Base-by-base conservation (phyloP, 2,329 filamentous ascomycete genomes). In the Apiospora pterosperma region DNA sequence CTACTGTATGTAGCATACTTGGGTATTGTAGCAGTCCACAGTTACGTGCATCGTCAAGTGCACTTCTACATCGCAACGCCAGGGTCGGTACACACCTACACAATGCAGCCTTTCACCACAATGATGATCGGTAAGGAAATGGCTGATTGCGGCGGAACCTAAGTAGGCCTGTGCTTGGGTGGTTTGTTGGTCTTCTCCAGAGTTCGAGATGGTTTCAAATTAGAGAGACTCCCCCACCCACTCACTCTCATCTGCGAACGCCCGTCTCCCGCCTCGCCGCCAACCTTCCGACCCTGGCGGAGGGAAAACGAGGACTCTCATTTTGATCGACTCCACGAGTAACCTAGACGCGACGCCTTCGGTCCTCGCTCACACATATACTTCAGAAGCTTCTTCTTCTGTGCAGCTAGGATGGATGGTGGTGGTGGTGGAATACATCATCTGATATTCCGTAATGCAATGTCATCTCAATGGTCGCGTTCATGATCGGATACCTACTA, bases 161-260 rank as follows among this genome's bases (percentile, higher is more conserved):
- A 55, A n/a, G 48, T 28, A 55, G 48, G 48, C 48, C 28, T 55
- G 48, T 55, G 48, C 25, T 55, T 55, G 48, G 48, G 25, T 55
- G 16, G 48, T 31, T 34, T n/a, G n/a, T n/a, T n/a, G n/a, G n/a
- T n/a, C 48, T 55, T 55, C 48, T 55, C 48, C 48, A 55, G 48
- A 55, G 48, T 55, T 55, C 48, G 48, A 55, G 48, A 55, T 55
- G 48, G 48, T 55, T 55, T 55, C 48, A 55, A 55, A 55, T 55
- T 28, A 55, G 48, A 55, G 48, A 55, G 48, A 55, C 48, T 55
- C 48, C 48, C 25, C 48, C 42, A 11, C 16, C 42, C 48, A 7
- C 41, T 21, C 41, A 44, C n/a, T 14, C n/a, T 55, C 48, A 55
- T 21, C 42, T 55, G 4, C 28, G 28, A 55, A 55, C 48, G 28